Evolutionary conservation across 805 yeast genomes (phyloP).

Genomic region (Cyberlindnera lachancei): DNA sequence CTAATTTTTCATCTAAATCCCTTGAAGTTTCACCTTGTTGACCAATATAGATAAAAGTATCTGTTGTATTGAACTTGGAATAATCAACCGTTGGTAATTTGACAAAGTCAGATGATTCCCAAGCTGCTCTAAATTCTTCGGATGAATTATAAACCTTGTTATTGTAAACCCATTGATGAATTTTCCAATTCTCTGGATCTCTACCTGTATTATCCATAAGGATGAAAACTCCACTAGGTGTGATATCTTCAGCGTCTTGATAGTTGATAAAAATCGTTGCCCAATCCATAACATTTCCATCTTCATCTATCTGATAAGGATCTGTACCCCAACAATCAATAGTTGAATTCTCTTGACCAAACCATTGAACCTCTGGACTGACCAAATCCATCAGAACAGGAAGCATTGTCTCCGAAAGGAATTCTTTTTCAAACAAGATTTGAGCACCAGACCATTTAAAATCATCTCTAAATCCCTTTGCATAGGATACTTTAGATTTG

Average conservation of each 20-base stretch:
- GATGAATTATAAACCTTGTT: conserved; percentile 16
- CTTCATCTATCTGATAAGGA: conserved; percentile 15
- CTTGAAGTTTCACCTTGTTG: conserved; percentile 15
- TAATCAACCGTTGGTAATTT: conserved; percentile 12
- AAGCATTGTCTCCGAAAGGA: conserved; percentile 6
- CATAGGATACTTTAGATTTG: conserved; percentile 14
- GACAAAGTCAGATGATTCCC: conserved; percentile 13
- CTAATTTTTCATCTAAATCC: conserved; percentile 18
- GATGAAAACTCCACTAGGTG: conserved; percentile 19
- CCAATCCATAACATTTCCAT: conserved; percentile 12
- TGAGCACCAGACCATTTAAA: conserved; percentile 10
- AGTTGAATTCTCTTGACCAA: conserved; percentile 16
- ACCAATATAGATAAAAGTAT: conserved; percentile 3
- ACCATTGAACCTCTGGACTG: conserved; percentile 13
- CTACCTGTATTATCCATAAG: conserved; percentile 19
- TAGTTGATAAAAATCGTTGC: conserved; percentile 15
- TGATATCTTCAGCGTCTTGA: conserved; percentile 19
- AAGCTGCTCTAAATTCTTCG: conserved; percentile 26
- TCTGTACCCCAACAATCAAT: conserved; percentile 21
- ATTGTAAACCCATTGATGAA: conserved; percentile 19
- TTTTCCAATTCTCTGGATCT: conserved; percentile 8
- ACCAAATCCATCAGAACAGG: conserved; percentile 11
- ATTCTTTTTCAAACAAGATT: conserved; percentile 4
- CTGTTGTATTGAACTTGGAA: conserved; percentile 7
- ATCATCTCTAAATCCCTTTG: conserved; percentile 16